Evolutionary conservation across 495 filamentous ascomycete species (phyloP).

Genomic region (Chaetomidium leptoderma): DNA sequence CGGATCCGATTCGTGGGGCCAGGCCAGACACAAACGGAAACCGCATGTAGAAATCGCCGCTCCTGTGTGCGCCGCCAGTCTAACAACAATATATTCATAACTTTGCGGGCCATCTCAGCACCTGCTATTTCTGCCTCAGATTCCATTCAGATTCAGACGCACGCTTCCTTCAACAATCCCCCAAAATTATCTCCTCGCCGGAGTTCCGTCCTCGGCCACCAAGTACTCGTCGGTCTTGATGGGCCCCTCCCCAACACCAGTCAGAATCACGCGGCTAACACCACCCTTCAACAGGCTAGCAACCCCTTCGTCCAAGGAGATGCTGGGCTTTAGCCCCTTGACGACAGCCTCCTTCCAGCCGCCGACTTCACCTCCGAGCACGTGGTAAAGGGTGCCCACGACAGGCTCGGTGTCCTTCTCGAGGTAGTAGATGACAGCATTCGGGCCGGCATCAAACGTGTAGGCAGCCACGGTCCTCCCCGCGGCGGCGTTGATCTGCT

Average conservation of each 20-base stretch:
- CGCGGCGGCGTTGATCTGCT: slow-evolving; percentile 73
- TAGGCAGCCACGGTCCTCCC: slow-evolving; percentile 81
- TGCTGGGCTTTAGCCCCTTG: slow-evolving; percentile 43
- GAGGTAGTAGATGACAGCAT: slow-evolving; percentile 91
- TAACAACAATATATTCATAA: background rate
- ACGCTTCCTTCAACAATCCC: background rate
- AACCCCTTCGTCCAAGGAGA: slow-evolving; percentile 55
- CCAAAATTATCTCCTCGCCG: slow-evolving; percentile 31
- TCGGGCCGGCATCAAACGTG: slow-evolving; percentile 96
- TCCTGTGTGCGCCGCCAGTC: too few relatives aligned
- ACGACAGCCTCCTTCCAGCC: slow-evolving; percentile 56
- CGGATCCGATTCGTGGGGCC: too few relatives aligned
- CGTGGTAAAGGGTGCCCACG: slow-evolving; percentile 61
- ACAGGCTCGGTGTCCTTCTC: slow-evolving; percentile 69
- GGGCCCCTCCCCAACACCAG: slow-evolving; percentile 86
- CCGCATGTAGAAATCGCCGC: too few relatives aligned
- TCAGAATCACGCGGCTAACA: slow-evolving; percentile 83
- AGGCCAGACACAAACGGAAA: too few relatives aligned
- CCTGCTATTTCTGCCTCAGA: background rate
- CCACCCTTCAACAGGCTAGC: slow-evolving; percentile 65
- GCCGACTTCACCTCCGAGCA: slow-evolving; percentile 45
- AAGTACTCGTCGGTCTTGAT: slow-evolving; percentile 71
- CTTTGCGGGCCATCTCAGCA: background rate
- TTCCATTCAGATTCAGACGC: too few relatives aligned
- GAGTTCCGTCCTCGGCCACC: slow-evolving; percentile 64